Evolutionary conservation across 2,329 filamentous ascomycete genomes (phyloP).

Genomic region (Paecilomyces formosus): DNA sequence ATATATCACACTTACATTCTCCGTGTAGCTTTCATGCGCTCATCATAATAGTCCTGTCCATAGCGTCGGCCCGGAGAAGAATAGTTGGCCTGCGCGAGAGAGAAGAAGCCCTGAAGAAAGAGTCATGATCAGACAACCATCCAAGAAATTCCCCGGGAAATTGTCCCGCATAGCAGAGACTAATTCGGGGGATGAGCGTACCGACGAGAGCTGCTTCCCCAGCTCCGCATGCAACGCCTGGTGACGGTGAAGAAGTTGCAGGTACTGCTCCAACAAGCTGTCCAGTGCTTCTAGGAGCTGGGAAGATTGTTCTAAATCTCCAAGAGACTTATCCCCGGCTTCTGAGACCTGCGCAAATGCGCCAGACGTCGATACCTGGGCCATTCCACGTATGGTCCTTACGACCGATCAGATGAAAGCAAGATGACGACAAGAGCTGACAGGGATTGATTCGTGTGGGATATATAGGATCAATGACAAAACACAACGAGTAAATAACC

Average conservation of each 20-base stretch:
- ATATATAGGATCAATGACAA: neutral
- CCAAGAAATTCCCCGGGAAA: neutral
- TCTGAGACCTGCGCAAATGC: conserved; percentile 22
- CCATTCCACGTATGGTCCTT: conserved; percentile 13
- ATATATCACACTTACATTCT: conserved; percentile 23
- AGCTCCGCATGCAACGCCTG: conserved; percentile 32
- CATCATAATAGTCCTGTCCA: conserved; percentile 44
- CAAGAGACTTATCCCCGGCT: conserved; percentile 12
- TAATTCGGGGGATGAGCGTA: conserved; percentile 14
- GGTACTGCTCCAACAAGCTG: conserved; percentile 34
- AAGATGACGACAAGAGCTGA: neutral
- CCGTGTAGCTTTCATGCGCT: conserved; percentile 41
- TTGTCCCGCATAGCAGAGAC: neutral
- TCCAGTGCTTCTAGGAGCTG: conserved; percentile 30
- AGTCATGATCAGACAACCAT: neutral
- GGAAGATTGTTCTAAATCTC: conserved; percentile 12
- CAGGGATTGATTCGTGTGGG: neutral
- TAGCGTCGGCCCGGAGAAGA: conserved; percentile 37
- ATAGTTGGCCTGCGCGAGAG: conserved; percentile 43
- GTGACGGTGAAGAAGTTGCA: conserved; percentile 36
- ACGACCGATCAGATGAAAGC: neutral
- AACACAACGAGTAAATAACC: neutral
- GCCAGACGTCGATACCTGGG: conserved; percentile 24
- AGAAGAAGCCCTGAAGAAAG: conserved; percentile 36
- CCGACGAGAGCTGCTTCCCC: conserved; percentile 30